phyloP scores from a whole-genome alignment of 2,329 filamentous ascomycete species.

The Ophiosphaerella korrae region DNA sequence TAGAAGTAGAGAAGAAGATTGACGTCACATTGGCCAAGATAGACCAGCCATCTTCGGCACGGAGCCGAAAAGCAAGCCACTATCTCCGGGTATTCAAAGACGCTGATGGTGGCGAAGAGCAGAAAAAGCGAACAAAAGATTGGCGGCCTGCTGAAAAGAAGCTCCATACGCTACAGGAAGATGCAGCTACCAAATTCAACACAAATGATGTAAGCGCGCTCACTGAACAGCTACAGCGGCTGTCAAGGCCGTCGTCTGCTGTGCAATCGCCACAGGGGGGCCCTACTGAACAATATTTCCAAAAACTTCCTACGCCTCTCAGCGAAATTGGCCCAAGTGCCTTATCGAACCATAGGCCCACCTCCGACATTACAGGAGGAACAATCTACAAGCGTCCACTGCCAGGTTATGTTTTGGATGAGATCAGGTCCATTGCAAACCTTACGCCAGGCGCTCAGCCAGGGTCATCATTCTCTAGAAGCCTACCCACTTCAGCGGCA shows the following conservation, averaged over 20 bases:
- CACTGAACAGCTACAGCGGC: constrained; percentile 24
- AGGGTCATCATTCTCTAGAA: constrained; percentile 61
- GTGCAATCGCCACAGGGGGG: constrained; percentile 31
- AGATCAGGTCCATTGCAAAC: constrained; percentile 61
- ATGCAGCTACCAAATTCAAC: constrained; percentile 18
- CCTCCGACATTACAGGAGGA: constrained; percentile 1
- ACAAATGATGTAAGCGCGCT: constrained; percentile 17
- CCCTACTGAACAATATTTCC: constrained; percentile 36
- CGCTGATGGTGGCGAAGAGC: constrained; percentile 60
- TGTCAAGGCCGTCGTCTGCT: constrained; percentile 30
- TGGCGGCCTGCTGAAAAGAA: constrained; percentile 40
- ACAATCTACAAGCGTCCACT: constrained; percentile 34
- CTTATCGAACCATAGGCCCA: constrained; percentile 2
- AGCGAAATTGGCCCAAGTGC: constrained; percentile 8
- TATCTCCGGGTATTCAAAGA: constrained; percentile 69
- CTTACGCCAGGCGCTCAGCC: constrained; percentile 54
- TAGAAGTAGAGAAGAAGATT: constrained; percentile 65
- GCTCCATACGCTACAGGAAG: constrained; percentile 29
- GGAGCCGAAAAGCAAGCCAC: constrained; percentile 69
- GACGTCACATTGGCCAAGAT: constrained; percentile 66
- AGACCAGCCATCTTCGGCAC: constrained; percentile 59
- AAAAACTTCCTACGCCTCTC: constrained; percentile 18
- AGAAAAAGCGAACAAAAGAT: constrained; percentile 52
- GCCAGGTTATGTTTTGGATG: constrained; percentile 59
- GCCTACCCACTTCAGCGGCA: constrained; percentile 41